Conservation (phyloP, 1,284 basidiomycete genomes). For the Xerocomus amazonicus region DNA sequence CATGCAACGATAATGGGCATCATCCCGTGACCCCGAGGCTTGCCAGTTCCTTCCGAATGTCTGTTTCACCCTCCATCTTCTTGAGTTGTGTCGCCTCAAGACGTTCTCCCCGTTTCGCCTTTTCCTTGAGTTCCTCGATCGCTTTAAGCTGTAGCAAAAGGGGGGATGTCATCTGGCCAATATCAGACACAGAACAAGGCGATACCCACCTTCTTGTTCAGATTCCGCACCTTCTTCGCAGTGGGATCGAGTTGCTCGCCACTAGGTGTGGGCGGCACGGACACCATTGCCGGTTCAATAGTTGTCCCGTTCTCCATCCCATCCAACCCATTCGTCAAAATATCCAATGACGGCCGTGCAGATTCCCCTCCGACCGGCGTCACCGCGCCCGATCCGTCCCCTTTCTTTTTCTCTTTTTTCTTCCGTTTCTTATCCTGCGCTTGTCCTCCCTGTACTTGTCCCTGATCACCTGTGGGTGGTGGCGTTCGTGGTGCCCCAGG, state of each 20-base stretch:
- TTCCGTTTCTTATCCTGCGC: conserved; percentile 47
- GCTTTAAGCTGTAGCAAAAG: conserved; percentile 71
- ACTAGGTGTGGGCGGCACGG: conserved; percentile 55
- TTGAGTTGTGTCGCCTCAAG: conserved; percentile 91
- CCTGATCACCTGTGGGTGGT: conserved; percentile 40
- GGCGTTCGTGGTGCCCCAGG: conserved; percentile 59
- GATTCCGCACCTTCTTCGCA: conserved; percentile 89
- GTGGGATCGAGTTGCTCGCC: conserved; percentile 70
- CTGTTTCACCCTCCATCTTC: conserved; percentile 89
- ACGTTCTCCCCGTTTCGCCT: conserved; percentile 80
- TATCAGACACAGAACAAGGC: background rate
- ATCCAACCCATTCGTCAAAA: conserved; percentile 29
- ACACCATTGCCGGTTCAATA: conserved; percentile 27
- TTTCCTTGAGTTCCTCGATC: conserved; percentile 93
- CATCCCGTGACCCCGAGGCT: conserved; percentile 22
- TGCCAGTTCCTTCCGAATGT: conserved; percentile 77
- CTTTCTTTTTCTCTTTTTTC: conserved; percentile 57
- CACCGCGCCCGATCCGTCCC: conserved; percentile 31
- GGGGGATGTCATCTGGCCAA: too few relatives aligned
- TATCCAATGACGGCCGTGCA: conserved; percentile 36
- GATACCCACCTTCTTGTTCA: conserved; percentile 82
- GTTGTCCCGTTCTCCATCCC: background rate
- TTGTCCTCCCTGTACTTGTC: conserved; percentile 16
- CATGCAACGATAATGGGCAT: too few relatives aligned
- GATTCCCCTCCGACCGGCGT: conserved; percentile 29